phyloP scores from a whole-genome alignment of 345 rosid genomes.

The Reutealis trisperma region DNA sequence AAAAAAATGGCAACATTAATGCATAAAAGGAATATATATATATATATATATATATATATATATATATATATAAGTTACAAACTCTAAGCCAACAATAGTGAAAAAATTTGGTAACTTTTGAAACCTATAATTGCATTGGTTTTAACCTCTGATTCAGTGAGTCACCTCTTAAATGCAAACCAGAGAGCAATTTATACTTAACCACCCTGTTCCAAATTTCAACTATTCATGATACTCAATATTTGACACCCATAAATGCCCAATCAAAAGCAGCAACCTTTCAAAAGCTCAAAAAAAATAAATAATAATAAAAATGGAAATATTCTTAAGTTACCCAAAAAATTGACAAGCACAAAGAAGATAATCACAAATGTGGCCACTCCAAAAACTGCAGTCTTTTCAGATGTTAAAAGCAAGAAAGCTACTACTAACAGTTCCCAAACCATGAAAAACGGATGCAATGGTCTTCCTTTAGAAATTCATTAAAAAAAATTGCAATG shows the following conservation, averaged over 20 bases:
- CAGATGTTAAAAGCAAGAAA: slow-evolving; percentile 11
- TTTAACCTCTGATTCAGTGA: background rate
- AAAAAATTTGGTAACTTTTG: slow-evolving; percentile 7
- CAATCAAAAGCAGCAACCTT: background rate
- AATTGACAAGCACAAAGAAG: slow-evolving; percentile 13
- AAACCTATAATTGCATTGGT: slow-evolving; percentile 10
- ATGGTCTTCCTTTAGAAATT: background rate
- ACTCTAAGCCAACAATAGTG: background rate
- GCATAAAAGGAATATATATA: background rate
- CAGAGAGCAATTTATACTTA: background rate
- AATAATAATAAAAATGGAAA: background rate
- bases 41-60: background rate
- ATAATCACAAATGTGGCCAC: background rate
- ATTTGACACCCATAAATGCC: background rate
- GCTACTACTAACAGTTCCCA: slow-evolving; percentile 9
- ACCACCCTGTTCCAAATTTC: slow-evolving; percentile 4
- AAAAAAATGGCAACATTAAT: slow-evolving; percentile 5
- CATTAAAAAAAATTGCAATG: background rate
- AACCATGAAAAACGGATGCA: background rate
- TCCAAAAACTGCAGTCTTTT: slow-evolving; percentile 5
- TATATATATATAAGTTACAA: no score
- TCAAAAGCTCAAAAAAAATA: slow-evolving; percentile 5
- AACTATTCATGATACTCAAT: background rate
- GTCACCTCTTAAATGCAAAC: background rate
- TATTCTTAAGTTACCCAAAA: background rate